phyloP scores from a whole-genome alignment of 139 green algal species.

The Chlorella vulgaris region DNA sequence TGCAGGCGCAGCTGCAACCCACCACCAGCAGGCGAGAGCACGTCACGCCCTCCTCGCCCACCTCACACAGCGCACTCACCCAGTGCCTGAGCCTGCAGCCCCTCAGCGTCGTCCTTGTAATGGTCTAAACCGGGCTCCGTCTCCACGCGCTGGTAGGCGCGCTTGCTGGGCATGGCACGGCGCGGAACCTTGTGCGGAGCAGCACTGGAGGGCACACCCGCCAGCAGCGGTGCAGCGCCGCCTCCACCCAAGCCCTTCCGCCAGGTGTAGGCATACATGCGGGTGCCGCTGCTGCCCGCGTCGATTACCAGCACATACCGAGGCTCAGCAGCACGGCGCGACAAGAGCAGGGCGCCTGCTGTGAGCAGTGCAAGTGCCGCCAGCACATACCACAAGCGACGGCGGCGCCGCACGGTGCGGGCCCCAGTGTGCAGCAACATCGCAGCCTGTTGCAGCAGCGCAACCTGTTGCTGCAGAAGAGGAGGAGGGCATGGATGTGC shows the following conservation, averaged over 20 bases:
- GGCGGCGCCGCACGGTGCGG: not conserved
- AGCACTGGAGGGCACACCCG: conserved; percentile 22
- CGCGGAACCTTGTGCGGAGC: conserved; percentile 34
- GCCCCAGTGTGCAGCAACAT: no score
- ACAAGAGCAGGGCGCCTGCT: not conserved
- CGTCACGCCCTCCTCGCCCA: no score
- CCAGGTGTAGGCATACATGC: conserved; percentile 56
- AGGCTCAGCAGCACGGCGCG: not conserved
- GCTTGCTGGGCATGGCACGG: conserved; percentile 27
- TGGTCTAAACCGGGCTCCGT: conserved; percentile 84
- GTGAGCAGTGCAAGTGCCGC: not conserved
- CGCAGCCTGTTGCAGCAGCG: no score
- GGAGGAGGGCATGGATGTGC: no score
- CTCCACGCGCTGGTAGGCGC: conserved; percentile 86
- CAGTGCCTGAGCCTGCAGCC: conserved; percentile 7
- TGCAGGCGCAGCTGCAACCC: no score
- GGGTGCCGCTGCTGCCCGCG: conserved; percentile 70
- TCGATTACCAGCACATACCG: conserved; percentile 70
- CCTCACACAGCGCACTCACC: no score
- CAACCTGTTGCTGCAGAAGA: not conserved
- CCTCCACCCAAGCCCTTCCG: not conserved
- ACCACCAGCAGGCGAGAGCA: no score
- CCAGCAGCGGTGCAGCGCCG: conserved; percentile 6
- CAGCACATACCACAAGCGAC: not conserved
- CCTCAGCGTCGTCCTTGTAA: conserved; percentile 49